Evolutionary conservation across 1,139 yeast genomes (phyloP), one percentile per base, ranked within the genome.

Genomic region (Suhomyces guaymorum): DNA sequence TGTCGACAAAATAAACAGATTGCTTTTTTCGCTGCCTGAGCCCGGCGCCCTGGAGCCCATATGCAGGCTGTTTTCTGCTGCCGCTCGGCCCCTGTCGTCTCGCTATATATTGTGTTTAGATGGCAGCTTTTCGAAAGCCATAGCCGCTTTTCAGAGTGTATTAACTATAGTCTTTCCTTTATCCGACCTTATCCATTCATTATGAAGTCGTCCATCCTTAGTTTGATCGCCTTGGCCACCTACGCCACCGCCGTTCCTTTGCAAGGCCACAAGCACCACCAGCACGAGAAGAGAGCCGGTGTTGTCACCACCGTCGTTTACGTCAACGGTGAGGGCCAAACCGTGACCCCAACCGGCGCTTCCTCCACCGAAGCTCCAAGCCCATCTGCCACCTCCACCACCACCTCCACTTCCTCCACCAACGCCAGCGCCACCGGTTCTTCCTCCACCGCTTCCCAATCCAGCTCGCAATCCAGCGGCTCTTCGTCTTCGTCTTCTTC

Each of bases 81-180:
- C 3, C 17, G 14, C 22, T 26, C 10, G 15, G 28, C 15, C 7
- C 22, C 12, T n/a, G n/a, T 17, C 11, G 10, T 13, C 8, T 12
- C 25, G 8, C 15, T 21, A 15, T 19, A 23, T 26, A 26, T 16
- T 26, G 9, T 16, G 15, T 7, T 7, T 16, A n/a, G 15, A 11
- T 26, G 4, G 22, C 17, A 21, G 18, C 15, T n/a, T 26, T 15
- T 28, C 10, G 6, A 20, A 19, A 24, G 11, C 10, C 13, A 16
- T 15, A 27, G 21, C 30, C 24, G 17, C 17, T 23, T 19, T 20
- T 17, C n/a, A 17, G 36, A 46, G 48, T 32, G 39, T 38, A 30
- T 37, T 35, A 51, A 54, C 59, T 52, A 50, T 49, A 42, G 58
- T 54, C 59, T 48, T 51, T 55, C 59, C 51, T 55, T 51, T n/a